Percentiles rank a stretch among this genome's conserved stretches.
These are phyloP conservation scores for Populus tremula DNA, from an alignment of 345 rosid genomes.

Conservation along the genomic window DNA sequence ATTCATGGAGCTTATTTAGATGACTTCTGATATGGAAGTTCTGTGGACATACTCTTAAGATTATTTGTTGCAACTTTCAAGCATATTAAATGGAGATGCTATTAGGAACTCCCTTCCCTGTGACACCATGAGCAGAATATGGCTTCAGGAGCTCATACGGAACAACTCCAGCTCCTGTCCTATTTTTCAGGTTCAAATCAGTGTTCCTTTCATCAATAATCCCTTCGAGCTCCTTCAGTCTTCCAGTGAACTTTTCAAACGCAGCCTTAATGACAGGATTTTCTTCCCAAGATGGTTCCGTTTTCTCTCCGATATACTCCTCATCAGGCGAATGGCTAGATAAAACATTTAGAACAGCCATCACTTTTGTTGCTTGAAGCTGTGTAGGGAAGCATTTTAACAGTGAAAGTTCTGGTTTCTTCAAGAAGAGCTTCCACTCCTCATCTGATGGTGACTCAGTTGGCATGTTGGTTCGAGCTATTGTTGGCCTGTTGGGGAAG, in stretches of 20 bases:
- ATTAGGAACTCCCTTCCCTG: slow-evolving; percentile 21
- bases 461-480: slow-evolving; percentile 35
- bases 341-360: slow-evolving; percentile 16
- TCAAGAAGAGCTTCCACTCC: slow-evolving; percentile 27
- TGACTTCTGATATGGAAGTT: too few relatives aligned
- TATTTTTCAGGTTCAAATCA: slow-evolving; percentile 9
- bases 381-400: slow-evolving; percentile 39
- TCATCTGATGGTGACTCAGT: slow-evolving; percentile 24
- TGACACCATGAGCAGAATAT: slow-evolving; percentile 13
- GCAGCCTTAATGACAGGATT: slow-evolving; percentile 12
- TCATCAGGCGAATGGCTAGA: slow-evolving; percentile 24
- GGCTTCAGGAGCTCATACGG: slow-evolving; percentile 24
- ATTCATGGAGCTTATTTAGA: neutral
- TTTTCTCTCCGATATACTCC: slow-evolving; percentile 17
- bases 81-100: slow-evolving; percentile 14
- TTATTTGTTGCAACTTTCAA: neutral
- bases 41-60: too few relatives aligned
- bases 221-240: slow-evolving; percentile 14
- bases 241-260: slow-evolving; percentile 18
- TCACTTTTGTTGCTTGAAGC: slow-evolving; percentile 38
- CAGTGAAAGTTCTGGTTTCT: slow-evolving; percentile 31
- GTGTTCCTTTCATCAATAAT: slow-evolving; percentile 15
- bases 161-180: slow-evolving; percentile 21
- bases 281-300: slow-evolving; percentile 15
- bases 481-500: slow-evolving; percentile 43